Evolutionary conservation across 2,329 filamentous ascomycete species (phyloP).

Genomic region (Sarocladium brachiariae): DNA sequence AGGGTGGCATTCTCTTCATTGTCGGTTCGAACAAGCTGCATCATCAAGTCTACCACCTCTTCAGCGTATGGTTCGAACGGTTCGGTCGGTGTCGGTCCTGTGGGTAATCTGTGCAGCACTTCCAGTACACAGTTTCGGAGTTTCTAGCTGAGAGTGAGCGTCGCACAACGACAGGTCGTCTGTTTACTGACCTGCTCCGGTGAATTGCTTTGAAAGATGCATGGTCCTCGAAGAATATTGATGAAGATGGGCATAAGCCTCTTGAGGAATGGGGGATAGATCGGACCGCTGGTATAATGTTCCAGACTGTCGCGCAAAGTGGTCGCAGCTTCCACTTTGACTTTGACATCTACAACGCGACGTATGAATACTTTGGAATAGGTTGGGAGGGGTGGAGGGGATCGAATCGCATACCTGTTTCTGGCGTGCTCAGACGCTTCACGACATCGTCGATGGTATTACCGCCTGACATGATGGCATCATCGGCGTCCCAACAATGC

Average conservation of each 20-base stretch:
- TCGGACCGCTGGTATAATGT: conserved; percentile 69
- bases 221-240: conserved; percentile 74
- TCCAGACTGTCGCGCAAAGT: conserved; percentile 90
- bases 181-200: conserved; percentile 68
- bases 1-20: conserved; percentile 99
- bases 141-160: conserved; percentile 47
- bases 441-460: conserved; percentile 57
- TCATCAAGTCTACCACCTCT: conserved; percentile 83
- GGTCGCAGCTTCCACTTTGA: conserved; percentile 74
- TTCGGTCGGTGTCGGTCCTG: conserved; percentile 65
- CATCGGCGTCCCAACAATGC: conserved; percentile 33
- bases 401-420: conserved; percentile 47
- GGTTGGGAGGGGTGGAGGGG: background rate
- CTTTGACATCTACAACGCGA: conserved; percentile 59
- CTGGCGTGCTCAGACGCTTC: conserved; percentile 49
- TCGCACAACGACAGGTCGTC: background rate
- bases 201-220: conserved; percentile 85
- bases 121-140: conserved; percentile 90
- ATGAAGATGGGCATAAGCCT: conserved; percentile 88
- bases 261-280: conserved; percentile 75
- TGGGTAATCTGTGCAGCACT: conserved; percentile 78
- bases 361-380: background rate
- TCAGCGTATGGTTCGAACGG: conserved; percentile 81
- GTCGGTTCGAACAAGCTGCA: conserved; percentile 80
- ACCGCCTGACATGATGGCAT: conserved; percentile 50